These are phyloP conservation scores for Mycena maculata DNA, from an alignment of 768 basidiomycete genomes.

Conservation along the genomic window DNA sequence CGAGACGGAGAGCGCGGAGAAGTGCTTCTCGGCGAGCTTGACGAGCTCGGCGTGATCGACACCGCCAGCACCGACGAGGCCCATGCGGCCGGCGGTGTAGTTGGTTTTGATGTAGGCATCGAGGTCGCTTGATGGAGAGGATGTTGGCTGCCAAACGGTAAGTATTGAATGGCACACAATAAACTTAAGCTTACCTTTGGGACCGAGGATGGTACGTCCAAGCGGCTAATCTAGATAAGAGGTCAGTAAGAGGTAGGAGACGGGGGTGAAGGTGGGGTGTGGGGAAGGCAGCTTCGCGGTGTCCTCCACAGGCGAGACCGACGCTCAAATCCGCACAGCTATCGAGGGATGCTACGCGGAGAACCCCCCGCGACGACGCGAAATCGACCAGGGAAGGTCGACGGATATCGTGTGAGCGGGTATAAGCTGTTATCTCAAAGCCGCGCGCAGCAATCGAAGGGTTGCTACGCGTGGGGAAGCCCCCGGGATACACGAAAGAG, in stretches of 20 bases:
- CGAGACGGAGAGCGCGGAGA: conserved; percentile 89
- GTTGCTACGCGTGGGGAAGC: neutral
- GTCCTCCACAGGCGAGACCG: no score
- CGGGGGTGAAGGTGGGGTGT: no score
- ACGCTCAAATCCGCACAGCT: no score
- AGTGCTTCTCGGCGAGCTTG: conserved; percentile 94
- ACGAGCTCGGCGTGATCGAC: conserved; percentile 93
- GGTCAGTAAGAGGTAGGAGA: neutral
- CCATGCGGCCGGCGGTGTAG: conserved; percentile 99
- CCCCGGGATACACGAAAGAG: neutral
- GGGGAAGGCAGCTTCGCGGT: no score
- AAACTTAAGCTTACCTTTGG: conserved; percentile 59
- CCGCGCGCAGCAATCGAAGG: neutral
- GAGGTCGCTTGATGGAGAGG: conserved; percentile 92
- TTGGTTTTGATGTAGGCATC: conserved; percentile 94
- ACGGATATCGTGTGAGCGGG: no score
- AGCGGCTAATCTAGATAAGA: conserved; percentile 82
- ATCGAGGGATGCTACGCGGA: no score
- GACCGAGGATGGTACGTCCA: conserved; percentile 97
- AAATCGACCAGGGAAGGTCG: no score
- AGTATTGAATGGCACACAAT: neutral
- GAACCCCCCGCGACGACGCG: no score
- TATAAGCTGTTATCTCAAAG: no score
- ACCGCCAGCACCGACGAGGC: conserved; percentile 96
- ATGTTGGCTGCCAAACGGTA: conserved; percentile 73